A percentile compares a stretch with the other conserved stretches of the same genome.
Evolutionary conservation across 345 rosid genomes (phyloP).

Genomic region (Syzygium grande): DNA sequence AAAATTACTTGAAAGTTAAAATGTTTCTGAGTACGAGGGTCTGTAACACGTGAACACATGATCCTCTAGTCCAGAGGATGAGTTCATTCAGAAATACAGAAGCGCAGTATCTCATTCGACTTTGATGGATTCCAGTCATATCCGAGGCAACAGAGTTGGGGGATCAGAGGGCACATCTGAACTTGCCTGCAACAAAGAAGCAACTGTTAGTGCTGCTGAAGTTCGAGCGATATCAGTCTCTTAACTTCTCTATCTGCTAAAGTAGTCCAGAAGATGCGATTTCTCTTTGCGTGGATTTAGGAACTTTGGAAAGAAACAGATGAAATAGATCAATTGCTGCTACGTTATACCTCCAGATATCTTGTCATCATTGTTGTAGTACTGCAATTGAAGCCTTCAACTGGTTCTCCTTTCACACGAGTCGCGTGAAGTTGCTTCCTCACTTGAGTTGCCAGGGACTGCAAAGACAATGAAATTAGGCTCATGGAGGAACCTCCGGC

Average conservation of each 20-base stretch:
- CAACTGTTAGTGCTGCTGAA: neutral
- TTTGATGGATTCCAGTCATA: constrained; percentile 3
- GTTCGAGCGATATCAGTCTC: neutral
- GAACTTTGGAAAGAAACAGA: neutral
- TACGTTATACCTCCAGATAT: constrained; percentile 57
- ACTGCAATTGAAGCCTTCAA: constrained; percentile 83
- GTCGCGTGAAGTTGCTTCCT: constrained; percentile 81
- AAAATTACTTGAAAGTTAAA: neutral
- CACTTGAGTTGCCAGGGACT: constrained; percentile 87
- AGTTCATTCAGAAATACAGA: neutral
- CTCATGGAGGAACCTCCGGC: neutral
- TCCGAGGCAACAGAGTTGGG: constrained; percentile 36
- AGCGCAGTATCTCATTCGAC: neutral
- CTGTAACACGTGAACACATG: neutral
- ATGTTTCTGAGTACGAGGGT: neutral
- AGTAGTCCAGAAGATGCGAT: neutral
- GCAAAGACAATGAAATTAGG: constrained; percentile 7
- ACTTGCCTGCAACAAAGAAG: constrained; percentile 35
- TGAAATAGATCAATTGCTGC: neutral
- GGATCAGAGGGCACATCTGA: constrained; percentile 46
- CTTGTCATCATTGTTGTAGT: constrained; percentile 60
- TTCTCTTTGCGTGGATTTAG: neutral
- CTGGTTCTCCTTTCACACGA: constrained; percentile 52
- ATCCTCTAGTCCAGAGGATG: neutral
- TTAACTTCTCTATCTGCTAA: neutral